Conservation (phyloP, 495 filamentous ascomycete species). For the Penicillium canescens region DNA sequence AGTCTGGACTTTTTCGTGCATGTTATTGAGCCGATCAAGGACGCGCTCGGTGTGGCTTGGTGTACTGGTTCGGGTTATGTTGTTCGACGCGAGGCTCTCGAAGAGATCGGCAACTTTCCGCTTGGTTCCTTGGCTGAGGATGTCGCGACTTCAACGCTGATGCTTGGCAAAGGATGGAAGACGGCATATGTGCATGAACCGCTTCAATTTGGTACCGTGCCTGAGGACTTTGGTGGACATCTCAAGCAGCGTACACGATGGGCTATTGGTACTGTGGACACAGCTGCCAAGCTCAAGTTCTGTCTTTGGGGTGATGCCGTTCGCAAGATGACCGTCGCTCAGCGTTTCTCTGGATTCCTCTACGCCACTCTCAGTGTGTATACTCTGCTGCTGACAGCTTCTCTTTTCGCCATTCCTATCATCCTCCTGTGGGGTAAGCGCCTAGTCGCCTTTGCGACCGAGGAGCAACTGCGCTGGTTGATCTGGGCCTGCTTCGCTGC, state of each 20-base stretch:
- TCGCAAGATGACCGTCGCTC: conserved; percentile 31
- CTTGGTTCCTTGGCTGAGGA: conserved; percentile 53
- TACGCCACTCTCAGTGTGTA: conserved; percentile 45
- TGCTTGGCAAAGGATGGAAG: conserved; percentile 52
- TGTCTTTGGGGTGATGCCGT: conserved; percentile 41
- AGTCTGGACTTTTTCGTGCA: conserved; percentile 47
- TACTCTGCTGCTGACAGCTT: conserved; percentile 41
- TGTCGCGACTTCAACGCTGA: conserved; percentile 44
- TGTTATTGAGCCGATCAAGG: conserved; percentile 53
- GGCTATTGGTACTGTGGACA: conserved; percentile 48
- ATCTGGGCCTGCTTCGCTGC: conserved; percentile 47
- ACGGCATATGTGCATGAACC: conserved; percentile 51
- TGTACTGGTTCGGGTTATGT: conserved; percentile 56
- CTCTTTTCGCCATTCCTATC: conserved; percentile 47
- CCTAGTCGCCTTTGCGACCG: conserved; percentile 43
- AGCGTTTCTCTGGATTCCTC: conserved; percentile 45
- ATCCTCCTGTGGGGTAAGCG: conserved; percentile 45
- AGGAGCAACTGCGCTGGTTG: conserved; percentile 46
- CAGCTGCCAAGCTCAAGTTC: conserved; percentile 45
- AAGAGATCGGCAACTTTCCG: conserved; percentile 53
- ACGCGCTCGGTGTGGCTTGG: conserved; percentile 48
- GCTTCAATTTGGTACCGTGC: conserved; percentile 53
- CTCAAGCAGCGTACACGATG: conserved; percentile 55
- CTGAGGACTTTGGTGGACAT: conserved; percentile 46
- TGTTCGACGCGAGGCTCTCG: conserved; percentile 46